Conservation (phyloP, 805 yeast genomes). For the Nakazawaea ernobii region DNA sequence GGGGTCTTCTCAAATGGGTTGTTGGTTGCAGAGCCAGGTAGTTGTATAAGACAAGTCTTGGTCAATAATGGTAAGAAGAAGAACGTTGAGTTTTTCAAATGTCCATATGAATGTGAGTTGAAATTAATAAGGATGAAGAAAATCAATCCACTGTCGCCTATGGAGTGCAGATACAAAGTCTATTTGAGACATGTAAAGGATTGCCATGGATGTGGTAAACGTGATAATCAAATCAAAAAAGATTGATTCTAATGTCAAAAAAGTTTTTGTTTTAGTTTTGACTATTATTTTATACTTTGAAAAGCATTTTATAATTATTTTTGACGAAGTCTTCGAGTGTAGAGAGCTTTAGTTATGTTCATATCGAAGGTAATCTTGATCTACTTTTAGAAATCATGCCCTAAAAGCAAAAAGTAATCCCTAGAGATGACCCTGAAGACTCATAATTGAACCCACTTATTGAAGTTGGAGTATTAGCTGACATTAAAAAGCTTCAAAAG, state of each 20-base stretch:
- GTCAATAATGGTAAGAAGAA: constrained; percentile 1
- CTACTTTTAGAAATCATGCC: too few relatives aligned
- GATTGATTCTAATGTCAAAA: background rate
- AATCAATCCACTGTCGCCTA: background rate
- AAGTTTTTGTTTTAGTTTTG: too few relatives aligned
- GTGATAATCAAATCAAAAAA: constrained; percentile 1
- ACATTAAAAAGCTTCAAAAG: too few relatives aligned
- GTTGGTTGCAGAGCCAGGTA: constrained; percentile 19
- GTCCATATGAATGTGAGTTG: constrained; percentile 9
- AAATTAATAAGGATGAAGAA: constrained; percentile 1
- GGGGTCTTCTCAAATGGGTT: constrained; percentile 26
- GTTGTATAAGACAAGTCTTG: background rate
- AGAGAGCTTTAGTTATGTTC: too few relatives aligned
- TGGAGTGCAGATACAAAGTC: constrained; percentile 2
- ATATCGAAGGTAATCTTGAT: too few relatives aligned
- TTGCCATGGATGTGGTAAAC: constrained; percentile 7
- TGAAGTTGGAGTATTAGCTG: too few relatives aligned
- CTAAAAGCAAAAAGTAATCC: too few relatives aligned
- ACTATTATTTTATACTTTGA: too few relatives aligned
- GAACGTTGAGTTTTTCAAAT: constrained; percentile 1
- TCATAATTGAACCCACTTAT: too few relatives aligned
- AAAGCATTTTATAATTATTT: too few relatives aligned
- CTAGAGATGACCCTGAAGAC: too few relatives aligned
- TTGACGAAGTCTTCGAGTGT: too few relatives aligned
- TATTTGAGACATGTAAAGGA: constrained; percentile 11